Percentiles rank a stretch among this genome's conserved stretches.
Evolutionary conservation across 2,329 filamentous ascomycete species (phyloP).

Genomic region (Xylaria sp.): DNA sequence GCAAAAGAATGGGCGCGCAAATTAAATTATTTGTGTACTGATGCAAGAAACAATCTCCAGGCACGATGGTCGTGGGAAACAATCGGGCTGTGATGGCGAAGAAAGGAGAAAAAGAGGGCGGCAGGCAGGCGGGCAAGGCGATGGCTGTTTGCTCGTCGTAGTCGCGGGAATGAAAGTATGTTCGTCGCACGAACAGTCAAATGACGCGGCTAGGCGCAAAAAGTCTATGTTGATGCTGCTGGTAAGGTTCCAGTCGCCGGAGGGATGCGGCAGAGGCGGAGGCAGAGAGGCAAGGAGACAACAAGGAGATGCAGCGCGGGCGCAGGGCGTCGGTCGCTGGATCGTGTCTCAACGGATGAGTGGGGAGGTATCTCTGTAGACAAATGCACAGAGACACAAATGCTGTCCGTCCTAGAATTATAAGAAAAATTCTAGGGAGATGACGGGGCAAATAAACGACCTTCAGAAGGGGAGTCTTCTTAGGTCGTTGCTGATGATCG

Average conservation of each 20-base stretch:
- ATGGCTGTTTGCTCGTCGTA: slow-evolving; percentile 39
- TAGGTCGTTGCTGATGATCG: slow-evolving; percentile 46
- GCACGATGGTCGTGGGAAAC: slow-evolving; percentile 21
- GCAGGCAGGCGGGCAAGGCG: slow-evolving; percentile 28
- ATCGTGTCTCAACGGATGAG: slow-evolving; percentile 42
- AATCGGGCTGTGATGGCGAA: slow-evolving; percentile 30
- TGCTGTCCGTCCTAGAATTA: slow-evolving; percentile 42
- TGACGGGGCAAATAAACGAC: slow-evolving; percentile 41
- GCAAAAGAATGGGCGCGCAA: slow-evolving; percentile 33
- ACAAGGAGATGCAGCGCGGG: slow-evolving; percentile 36
- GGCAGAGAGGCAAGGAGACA: slow-evolving; percentile 19
- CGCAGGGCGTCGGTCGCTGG: slow-evolving; percentile 38
- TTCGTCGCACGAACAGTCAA: slow-evolving; percentile 40
- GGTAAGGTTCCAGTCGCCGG: slow-evolving; percentile 30
- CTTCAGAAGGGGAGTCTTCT: slow-evolving; percentile 44
- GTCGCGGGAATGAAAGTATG: slow-evolving; percentile 37
- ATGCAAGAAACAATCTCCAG: slow-evolving; percentile 30
- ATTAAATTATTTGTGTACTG: slow-evolving; percentile 38
- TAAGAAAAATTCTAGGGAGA: slow-evolving; percentile 37
- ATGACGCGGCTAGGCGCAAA: slow-evolving; percentile 17
- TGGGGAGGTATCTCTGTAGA: slow-evolving; percentile 45
- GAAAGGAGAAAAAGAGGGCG: slow-evolving; percentile 35
- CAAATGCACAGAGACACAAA: slow-evolving; percentile 46
- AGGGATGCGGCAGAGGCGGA: slow-evolving; percentile 14
- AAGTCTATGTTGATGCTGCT: slow-evolving; percentile 22